Evolutionary conservation across 495 filamentous ascomycete species (phyloP).

Genomic region (Jackrogersella minutella): DNA sequence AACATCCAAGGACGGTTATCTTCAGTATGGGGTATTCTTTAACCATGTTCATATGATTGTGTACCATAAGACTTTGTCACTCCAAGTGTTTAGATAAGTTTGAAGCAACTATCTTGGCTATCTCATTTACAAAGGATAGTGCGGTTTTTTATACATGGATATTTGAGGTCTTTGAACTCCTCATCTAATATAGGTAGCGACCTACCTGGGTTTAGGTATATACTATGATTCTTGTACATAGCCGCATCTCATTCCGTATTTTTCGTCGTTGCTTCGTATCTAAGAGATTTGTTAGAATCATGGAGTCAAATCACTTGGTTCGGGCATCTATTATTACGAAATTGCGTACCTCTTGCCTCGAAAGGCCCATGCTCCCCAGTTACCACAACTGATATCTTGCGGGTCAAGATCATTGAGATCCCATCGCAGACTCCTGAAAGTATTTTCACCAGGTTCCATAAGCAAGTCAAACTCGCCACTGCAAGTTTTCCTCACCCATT

Average conservation of each 20-base stretch:
- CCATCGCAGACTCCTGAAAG: constrained; percentile 93
- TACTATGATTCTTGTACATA: constrained; percentile 3
- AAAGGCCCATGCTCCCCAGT: constrained; percentile 97
- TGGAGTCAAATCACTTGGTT: neutral
- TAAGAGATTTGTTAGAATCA: constrained; percentile 49
- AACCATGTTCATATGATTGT: no score
- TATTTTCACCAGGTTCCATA: constrained; percentile 91
- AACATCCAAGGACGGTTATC: no score
- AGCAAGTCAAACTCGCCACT: constrained; percentile 90
- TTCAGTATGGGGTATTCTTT: no score
- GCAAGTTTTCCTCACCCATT: constrained; percentile 85
- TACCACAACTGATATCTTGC: constrained; percentile 91
- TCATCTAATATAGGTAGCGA: constrained; percentile 9
- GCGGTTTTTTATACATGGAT: constrained; percentile 12
- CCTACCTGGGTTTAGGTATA: no score
- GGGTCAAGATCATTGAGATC: constrained; percentile 96
- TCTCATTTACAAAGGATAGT: constrained; percentile 2
- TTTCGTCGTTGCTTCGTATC: constrained; percentile 70
- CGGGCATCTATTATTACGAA: constrained; percentile 7
- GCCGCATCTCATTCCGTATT: constrained; percentile 39
- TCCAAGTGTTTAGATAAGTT: no score
- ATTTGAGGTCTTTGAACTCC: neutral
- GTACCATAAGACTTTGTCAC: no score
- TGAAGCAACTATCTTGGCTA: no score
- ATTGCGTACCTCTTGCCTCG: constrained; percentile 89